These are phyloP conservation scores for Mycosphaerella sp. DNA, from an alignment of 2,329 filamentous ascomycete genomes.

Conservation along the genomic window DNA sequence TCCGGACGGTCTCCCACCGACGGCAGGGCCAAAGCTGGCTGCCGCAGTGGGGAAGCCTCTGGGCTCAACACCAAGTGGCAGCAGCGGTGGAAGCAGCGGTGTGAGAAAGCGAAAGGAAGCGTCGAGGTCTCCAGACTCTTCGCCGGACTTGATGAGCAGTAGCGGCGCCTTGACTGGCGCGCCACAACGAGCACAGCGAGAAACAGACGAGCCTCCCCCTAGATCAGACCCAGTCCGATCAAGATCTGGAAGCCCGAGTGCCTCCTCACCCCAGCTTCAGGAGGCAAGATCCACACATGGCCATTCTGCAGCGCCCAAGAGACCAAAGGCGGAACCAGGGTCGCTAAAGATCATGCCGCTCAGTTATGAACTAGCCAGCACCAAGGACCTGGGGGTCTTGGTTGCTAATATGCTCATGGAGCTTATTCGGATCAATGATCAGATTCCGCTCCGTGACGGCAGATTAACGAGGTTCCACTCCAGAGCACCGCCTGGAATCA, in stretches of 20 bases:
- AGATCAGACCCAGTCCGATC: constrained; percentile 13
- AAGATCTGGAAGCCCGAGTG: constrained; percentile 6
- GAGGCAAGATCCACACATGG: constrained; percentile 31
- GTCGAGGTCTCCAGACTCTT: constrained; percentile 15
- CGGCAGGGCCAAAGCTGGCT: constrained; percentile 30
- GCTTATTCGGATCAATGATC: constrained; percentile 87
- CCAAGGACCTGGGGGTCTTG: constrained; percentile 80
- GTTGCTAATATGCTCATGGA: constrained; percentile 96
- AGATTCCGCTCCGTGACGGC: constrained; percentile 74
- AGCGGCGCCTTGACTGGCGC: constrained; percentile 19
- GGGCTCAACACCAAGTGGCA: constrained; percentile 9
- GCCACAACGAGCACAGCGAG: constrained; percentile 14
- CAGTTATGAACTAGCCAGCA: constrained; percentile 73
- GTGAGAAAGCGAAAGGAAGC: constrained; percentile 29
- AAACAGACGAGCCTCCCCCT: constrained; percentile 10
- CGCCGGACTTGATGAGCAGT: constrained; percentile 20
- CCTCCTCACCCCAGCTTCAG: constrained; percentile 20
- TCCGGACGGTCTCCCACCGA: constrained; percentile 44
- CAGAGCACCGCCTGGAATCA: constrained; percentile 78
- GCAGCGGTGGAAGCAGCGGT: constrained; percentile 2
- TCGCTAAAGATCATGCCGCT: constrained; percentile 57
- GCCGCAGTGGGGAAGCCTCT: constrained; percentile 18
- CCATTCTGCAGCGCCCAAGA: constrained; percentile 39
- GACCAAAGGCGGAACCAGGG: constrained; percentile 41
- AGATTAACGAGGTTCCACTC: constrained; percentile 90